These are phyloP conservation scores for Tolypocladium nubicola DNA, from an alignment of 2,329 filamentous ascomycete species.

Conservation along the genomic window DNA sequence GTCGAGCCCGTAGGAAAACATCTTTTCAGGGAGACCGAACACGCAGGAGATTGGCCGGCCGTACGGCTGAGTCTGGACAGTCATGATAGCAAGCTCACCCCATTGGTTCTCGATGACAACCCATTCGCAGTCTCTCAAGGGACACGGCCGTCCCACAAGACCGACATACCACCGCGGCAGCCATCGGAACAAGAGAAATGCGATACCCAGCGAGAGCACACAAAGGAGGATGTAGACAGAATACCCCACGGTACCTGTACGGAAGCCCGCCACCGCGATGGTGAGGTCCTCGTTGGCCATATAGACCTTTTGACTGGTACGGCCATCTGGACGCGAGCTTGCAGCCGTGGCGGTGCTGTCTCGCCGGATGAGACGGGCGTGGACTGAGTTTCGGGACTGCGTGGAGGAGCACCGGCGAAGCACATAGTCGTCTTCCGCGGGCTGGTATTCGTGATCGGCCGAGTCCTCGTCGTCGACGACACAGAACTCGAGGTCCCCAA, in stretches of 20 bases:
- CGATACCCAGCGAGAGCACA: slow-evolving; percentile 61
- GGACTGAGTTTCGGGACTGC: slow-evolving; percentile 43
- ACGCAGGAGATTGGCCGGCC: slow-evolving; percentile 48
- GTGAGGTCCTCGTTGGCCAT: slow-evolving; percentile 90
- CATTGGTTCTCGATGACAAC: slow-evolving; percentile 96
- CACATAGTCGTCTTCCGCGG: slow-evolving; percentile 33
- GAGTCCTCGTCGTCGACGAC: slow-evolving; percentile 29
- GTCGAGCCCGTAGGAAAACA: slow-evolving; percentile 40
- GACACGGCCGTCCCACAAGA: slow-evolving; percentile 57
- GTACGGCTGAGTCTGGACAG: slow-evolving; percentile 46
- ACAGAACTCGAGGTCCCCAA: slow-evolving; percentile 27
- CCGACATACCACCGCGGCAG: slow-evolving; percentile 76
- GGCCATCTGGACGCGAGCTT: slow-evolving; percentile 51
- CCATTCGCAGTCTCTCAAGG: slow-evolving; percentile 74
- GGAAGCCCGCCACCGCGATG: slow-evolving; percentile 86
- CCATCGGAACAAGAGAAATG: slow-evolving; percentile 82
- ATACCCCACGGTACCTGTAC: slow-evolving; percentile 62
- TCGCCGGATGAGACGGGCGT: slow-evolving; percentile 57
- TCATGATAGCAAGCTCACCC: slow-evolving; percentile 77
- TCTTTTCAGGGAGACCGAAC: slow-evolving; percentile 58
- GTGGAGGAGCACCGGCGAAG: slow-evolving; percentile 54
- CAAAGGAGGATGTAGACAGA: slow-evolving; percentile 61
- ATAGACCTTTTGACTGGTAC: slow-evolving; percentile 81
- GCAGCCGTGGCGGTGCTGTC: slow-evolving; percentile 60
- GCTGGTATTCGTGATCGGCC: slow-evolving; percentile 28